Evolutionary conservation across 202 grass and related monocot species (phyloP).

Genomic region (Zizania palustris): DNA sequence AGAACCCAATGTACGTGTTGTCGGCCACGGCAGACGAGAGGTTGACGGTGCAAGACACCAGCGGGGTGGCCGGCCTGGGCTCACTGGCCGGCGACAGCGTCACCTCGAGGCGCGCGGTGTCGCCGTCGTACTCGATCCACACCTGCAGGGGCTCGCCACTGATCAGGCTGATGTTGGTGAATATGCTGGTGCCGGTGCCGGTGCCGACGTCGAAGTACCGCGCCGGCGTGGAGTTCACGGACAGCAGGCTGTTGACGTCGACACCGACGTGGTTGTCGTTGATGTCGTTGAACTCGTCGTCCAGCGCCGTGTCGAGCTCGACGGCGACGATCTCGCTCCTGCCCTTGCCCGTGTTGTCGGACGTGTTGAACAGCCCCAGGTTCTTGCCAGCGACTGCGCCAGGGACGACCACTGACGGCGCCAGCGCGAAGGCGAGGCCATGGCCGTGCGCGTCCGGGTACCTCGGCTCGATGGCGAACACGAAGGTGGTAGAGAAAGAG

Average conservation of each 20-base stretch:
- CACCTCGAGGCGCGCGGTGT: constrained; percentile 47
- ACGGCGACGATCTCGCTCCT: constrained; percentile 58
- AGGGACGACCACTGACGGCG: constrained; percentile 44
- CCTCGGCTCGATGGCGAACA: constrained; percentile 54
- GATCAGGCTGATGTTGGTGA: constrained; percentile 30
- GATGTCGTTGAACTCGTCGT: constrained; percentile 50
- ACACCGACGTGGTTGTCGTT: constrained; percentile 77
- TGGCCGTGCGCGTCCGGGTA: constrained; percentile 71
- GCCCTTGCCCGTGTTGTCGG: constrained; percentile 10
- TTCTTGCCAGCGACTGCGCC: constrained; percentile 52
- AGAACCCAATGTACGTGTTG: constrained; percentile 72
- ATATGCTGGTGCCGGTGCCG: neutral
- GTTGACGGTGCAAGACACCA: constrained; percentile 54
- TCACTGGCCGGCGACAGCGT: constrained; percentile 38
- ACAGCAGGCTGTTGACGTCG: constrained; percentile 50
- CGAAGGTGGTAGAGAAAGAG: constrained; percentile 87
- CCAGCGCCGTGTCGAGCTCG: constrained; percentile 73
- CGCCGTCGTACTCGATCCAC: constrained; percentile 76
- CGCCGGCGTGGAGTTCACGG: constrained; percentile 10
- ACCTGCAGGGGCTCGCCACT: constrained; percentile 38
- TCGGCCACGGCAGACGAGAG: constrained; percentile 46
- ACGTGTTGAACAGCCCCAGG: constrained; percentile 63
- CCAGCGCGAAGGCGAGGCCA: constrained; percentile 73
- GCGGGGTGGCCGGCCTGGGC: constrained; percentile 43
- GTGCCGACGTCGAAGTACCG: constrained; percentile 25